Percentiles rank a stretch among this genome's conserved stretches.
phyloP scores from a whole-genome alignment of 441 rosid genomes.

The Biscutella laevigata region DNA sequence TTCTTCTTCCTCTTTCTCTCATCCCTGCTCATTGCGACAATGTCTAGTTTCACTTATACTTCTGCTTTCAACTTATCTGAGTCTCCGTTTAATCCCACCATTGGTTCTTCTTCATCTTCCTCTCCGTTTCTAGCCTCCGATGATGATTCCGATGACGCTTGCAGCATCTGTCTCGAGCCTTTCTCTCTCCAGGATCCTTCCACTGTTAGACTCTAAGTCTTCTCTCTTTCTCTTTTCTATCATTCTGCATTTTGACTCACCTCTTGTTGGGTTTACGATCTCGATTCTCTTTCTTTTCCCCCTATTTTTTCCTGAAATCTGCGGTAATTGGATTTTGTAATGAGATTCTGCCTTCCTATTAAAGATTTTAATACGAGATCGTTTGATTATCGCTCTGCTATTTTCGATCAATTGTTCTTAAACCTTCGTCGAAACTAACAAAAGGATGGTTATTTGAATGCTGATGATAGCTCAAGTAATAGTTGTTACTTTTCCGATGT shows the following conservation, averaged over 20 bases:
- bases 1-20: not conserved
- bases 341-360: not conserved
- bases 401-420: not conserved
- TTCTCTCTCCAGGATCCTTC: conserved; percentile 59
- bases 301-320: not conserved
- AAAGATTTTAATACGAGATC: not conserved
- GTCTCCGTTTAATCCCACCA: conserved; percentile 1
- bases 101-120: conserved; percentile 15
- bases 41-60: conserved; percentile 33
- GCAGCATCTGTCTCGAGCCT: conserved; percentile 85
- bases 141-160: conserved; percentile 54
- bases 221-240: not conserved
- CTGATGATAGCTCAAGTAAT: too few species aligned
- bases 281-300: not conserved
- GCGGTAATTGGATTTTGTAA: not conserved
- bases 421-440: too few species aligned
- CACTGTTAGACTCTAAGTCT: conserved; percentile 35
- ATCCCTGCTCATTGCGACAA: conserved; percentile 11
- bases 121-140: conserved; percentile 23
- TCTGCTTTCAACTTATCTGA: conserved; percentile 21
- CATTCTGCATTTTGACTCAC: not conserved
- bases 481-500: not conserved
- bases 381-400: too few species aligned
- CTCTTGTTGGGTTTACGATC: conserved; percentile 8
- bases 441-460: too few species aligned